These are phyloP conservation scores for Darksidea phi DNA, from an alignment of 495 filamentous ascomycete genomes.

Conservation along the genomic window DNA sequence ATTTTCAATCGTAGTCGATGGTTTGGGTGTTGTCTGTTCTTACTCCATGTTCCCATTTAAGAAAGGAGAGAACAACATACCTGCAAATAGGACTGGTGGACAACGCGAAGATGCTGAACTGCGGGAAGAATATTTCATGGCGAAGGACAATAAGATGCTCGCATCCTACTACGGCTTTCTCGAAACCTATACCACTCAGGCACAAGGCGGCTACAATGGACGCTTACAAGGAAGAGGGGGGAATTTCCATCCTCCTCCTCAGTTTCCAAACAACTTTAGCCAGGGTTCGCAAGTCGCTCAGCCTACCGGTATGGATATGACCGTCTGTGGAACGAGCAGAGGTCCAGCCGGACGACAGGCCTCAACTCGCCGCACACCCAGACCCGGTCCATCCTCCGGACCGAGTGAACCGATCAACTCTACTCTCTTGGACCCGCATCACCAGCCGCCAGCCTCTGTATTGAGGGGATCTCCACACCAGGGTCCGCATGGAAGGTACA, in stretches of 20 bases:
- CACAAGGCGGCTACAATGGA: slow-evolving; percentile 14
- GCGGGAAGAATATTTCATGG: slow-evolving; percentile 87
- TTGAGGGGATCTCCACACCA: slow-evolving; percentile 48
- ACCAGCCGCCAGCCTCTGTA: slow-evolving; percentile 66
- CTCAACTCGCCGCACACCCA: slow-evolving; percentile 38
- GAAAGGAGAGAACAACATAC: slow-evolving; percentile 61
- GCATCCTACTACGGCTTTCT: slow-evolving; percentile 91
- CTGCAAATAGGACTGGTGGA: slow-evolving; percentile 39
- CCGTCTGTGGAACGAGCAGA: slow-evolving; percentile 24
- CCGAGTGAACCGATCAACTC: slow-evolving; percentile 62
- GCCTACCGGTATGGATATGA: slow-evolving; percentile 4
- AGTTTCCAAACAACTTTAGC: slow-evolving; percentile 53
- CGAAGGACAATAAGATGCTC: slow-evolving; percentile 96
- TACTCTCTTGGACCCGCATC: slow-evolving; percentile 79
- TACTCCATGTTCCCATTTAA: slow-evolving; percentile 99
- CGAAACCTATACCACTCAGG: slow-evolving; percentile 65
- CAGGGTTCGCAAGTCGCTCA: slow-evolving; percentile 9
- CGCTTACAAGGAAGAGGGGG: slow-evolving; percentile 14
- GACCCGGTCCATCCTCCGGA: slow-evolving; percentile 39
- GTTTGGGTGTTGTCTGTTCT: slow-evolving; percentile 90
- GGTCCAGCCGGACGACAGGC: slow-evolving; percentile 47
- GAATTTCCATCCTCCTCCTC: slow-evolving; percentile 72
- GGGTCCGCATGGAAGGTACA: slow-evolving; percentile 44
- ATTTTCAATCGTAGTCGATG: slow-evolving; percentile 95
- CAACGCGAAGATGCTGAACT: slow-evolving; percentile 56